Percentiles rank a stretch among this genome's conserved stretches.
Evolutionary conservation across 2,329 filamentous ascomycete genomes (phyloP).

Genomic region (Sporothrix sp.): DNA sequence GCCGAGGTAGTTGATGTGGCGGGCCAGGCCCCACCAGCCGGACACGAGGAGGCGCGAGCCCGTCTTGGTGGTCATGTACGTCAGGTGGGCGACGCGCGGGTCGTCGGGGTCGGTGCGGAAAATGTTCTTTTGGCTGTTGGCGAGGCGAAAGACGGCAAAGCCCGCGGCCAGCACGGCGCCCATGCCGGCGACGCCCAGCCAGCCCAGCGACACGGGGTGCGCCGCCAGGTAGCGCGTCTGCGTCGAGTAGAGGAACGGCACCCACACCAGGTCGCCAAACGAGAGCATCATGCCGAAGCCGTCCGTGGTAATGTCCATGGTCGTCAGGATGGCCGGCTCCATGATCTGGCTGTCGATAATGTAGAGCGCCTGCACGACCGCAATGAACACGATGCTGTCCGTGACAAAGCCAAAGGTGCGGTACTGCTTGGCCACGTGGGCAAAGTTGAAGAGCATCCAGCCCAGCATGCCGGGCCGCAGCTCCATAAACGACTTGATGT

Average conservation of each 20-base stretch:
- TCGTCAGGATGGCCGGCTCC: conserved; percentile 81
- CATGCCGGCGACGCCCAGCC: conserved; percentile 53
- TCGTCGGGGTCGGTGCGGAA: conserved; percentile 85
- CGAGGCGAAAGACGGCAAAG: conserved; percentile 88
- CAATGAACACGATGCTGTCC: conserved; percentile 75
- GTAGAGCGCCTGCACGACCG: conserved; percentile 69
- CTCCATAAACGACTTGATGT: conserved; percentile 86
- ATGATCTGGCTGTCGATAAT: conserved; percentile 77
- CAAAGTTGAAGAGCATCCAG: conserved; percentile 77
- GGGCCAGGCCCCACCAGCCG: conserved; percentile 87
- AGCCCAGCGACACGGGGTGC: conserved; percentile 71
- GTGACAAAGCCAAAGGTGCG: conserved; percentile 72
- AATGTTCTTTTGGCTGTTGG: conserved; percentile 89
- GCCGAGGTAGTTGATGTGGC: conserved; percentile 93
- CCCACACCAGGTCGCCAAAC: conserved; percentile 88
- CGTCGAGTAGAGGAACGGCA: conserved; percentile 79
- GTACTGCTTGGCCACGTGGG: conserved; percentile 83
- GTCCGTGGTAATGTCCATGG: conserved; percentile 87
- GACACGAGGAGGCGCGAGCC: conserved; percentile 74
- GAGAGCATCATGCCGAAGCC: conserved; percentile 93
- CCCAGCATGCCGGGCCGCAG: conserved; percentile 84
- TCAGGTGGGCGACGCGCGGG: conserved; percentile 66
- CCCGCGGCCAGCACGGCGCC: conserved; percentile 58
- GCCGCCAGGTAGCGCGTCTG: conserved; percentile 78
- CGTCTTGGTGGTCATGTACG: conserved; percentile 74